Evolutionary conservation across 495 filamentous ascomycete genomes (phyloP).

Genomic region (Xylaria nigripes): DNA sequence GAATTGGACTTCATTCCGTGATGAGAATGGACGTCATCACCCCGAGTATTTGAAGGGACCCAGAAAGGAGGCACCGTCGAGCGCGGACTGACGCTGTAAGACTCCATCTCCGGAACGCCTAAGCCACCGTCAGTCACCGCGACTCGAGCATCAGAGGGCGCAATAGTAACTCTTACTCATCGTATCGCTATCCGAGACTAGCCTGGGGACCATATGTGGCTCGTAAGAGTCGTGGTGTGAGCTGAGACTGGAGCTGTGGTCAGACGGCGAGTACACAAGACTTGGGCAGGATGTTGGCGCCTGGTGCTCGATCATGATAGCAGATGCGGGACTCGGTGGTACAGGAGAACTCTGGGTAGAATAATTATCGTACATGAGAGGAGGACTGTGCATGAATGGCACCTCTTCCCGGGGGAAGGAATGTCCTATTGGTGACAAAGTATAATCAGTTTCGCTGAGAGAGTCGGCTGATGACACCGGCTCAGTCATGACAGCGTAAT

Average conservation of each 20-base stretch:
- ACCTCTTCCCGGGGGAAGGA: slow-evolving; percentile 45
- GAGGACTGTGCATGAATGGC: slow-evolving; percentile 43
- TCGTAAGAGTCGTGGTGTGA: slow-evolving; percentile 40
- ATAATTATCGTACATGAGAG: slow-evolving; percentile 44
- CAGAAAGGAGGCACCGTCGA: slow-evolving; percentile 35
- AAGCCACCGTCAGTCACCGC: slow-evolving; percentile 29
- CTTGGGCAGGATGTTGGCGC: slow-evolving; percentile 46
- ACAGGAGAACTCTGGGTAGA: slow-evolving; percentile 38
- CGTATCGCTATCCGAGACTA: slow-evolving; percentile 39
- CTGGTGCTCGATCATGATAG: slow-evolving; percentile 44
- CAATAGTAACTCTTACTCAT: slow-evolving; percentile 33
- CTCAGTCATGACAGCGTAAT: slow-evolving; percentile 30
- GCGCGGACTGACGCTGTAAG: slow-evolving; percentile 38
- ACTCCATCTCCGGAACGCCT: slow-evolving; percentile 38
- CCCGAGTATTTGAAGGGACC: slow-evolving; percentile 30
- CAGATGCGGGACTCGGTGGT: slow-evolving; percentile 44
- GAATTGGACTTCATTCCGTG: slow-evolving; percentile 23
- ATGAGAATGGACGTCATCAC: slow-evolving; percentile 31
- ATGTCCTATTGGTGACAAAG: slow-evolving; percentile 41
- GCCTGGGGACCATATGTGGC: slow-evolving; percentile 36
- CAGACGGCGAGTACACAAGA: slow-evolving; percentile 40
- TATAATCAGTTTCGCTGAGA: slow-evolving; percentile 48
- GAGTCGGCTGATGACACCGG: slow-evolving; percentile 43
- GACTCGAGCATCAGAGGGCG: slow-evolving; percentile 13
- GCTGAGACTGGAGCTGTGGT: slow-evolving; percentile 39